Evolutionary conservation across 805 yeast species (phyloP).

Genomic region (Lipomyces orientalis): DNA sequence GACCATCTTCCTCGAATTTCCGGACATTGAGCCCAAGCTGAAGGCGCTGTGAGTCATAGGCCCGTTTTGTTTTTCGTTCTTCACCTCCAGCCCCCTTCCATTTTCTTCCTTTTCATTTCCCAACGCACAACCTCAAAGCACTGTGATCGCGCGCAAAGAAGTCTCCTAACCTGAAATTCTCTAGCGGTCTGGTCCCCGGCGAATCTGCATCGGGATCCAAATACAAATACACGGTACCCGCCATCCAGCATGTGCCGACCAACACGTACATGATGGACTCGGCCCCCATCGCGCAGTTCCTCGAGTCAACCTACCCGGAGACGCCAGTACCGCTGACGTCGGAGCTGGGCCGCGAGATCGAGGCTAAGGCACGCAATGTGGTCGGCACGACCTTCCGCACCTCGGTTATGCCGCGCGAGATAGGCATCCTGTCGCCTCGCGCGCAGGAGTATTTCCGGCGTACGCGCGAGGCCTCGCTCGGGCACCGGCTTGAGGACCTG

Average conservation of each 20-base stretch:
- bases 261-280: conserved; percentile 16
- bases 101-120: neutral
- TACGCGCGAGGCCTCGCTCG: conserved; percentile 12
- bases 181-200: conserved; percentile 12
- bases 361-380: neutral
- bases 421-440: conserved; percentile 3
- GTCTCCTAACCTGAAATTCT: neutral
- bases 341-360: conserved; percentile 10
- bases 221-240: conserved; percentile 10
- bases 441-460: conserved; percentile 10
- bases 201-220: neutral
- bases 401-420: conserved; percentile 3
- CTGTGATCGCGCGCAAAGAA: too few relatives aligned
- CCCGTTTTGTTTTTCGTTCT: too few relatives aligned
- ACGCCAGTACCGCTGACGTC: conserved; percentile 5
- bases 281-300: conserved; percentile 7
- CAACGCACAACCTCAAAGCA: neutral
- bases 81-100: too few relatives aligned
- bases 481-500: conserved; percentile 3
- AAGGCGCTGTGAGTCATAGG: conserved; percentile 5
- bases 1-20: conserved; percentile 15
- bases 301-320: conserved; percentile 7
- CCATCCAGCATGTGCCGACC: neutral
- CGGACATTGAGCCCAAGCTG: conserved; percentile 15
- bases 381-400: neutral